A percentile compares a stretch with the other conserved stretches of the same genome.
Conservation (phyloP, 768 basidiomycete species). For the Pleurotus tuber-regium region DNA sequence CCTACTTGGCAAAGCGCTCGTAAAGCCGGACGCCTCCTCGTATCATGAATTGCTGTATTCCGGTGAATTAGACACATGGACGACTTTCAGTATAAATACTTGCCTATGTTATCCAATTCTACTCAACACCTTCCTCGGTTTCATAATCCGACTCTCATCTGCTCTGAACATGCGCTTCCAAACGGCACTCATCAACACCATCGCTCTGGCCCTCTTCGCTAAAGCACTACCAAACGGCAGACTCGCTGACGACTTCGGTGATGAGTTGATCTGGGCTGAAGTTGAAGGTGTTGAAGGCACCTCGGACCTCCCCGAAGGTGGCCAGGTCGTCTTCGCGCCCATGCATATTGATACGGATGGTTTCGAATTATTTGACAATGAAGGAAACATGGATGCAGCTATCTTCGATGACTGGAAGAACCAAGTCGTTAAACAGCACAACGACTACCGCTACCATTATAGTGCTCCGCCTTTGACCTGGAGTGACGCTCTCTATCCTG, state of each 20-base stretch:
- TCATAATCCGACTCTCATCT: background rate
- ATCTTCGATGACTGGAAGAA: constrained; percentile 17
- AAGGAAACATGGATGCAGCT: background rate
- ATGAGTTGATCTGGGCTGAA: background rate
- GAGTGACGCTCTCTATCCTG: constrained; percentile 19
- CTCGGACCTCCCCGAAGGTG: constrained; percentile 6
- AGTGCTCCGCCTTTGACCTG: constrained; percentile 22
- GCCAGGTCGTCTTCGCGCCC: constrained; percentile 11
- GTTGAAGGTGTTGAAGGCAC: background rate
- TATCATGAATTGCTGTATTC: background rate
- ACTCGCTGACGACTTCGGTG: no score
- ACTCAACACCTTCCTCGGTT: background rate
- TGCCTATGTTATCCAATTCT: background rate
- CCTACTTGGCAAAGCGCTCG: no score
- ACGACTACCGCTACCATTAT: constrained; percentile 20
- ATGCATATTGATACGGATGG: constrained; percentile 4
- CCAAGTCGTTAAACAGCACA: constrained; percentile 18
- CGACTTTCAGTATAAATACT: background rate
- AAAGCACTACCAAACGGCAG: constrained; percentile 1
- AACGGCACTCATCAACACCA: background rate
- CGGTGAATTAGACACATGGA: background rate
- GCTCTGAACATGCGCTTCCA: background rate
- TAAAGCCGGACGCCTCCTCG: no score
- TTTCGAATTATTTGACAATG: background rate
- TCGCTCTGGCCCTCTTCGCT: background rate